phyloP scores from a whole-genome alignment of 2,329 filamentous ascomycete genomes.

The Emergomyces orientalis region DNA sequence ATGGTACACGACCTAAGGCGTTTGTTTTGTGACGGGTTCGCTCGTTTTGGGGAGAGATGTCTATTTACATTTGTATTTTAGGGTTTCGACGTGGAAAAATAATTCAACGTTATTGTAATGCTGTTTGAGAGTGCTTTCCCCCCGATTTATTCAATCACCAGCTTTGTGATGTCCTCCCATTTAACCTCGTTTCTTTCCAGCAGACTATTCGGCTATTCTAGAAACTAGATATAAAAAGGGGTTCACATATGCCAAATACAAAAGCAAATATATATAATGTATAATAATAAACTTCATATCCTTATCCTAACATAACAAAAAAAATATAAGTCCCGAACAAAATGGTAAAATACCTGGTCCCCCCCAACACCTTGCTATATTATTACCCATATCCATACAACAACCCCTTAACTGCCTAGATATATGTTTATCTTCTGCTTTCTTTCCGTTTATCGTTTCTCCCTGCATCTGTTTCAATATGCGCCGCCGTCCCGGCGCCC shows the following conservation, averaged over 20 bases:
- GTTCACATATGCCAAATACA: not conserved
- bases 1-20: not conserved
- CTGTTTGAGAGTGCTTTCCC: not conserved
- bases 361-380: conserved; percentile 3
- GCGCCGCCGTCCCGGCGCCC: not conserved
- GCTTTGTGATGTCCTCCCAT: not conserved
- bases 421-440: not conserved
- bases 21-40: not conserved
- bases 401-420: not conserved
- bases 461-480: not conserved
- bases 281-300: not conserved
- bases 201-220: not conserved
- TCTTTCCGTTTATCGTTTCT: too few species aligned
- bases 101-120: not conserved
- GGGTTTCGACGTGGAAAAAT: not conserved
- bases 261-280: not conserved
- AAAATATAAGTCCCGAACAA: not conserved
- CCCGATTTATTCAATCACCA: not conserved
- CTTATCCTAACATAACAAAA: not conserved
- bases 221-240: not conserved
- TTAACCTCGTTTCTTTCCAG: not conserved
- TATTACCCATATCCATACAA: conserved; percentile 5
- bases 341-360: not conserved
- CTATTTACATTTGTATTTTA: not conserved
- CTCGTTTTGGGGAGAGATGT: not conserved